These are phyloP conservation scores for Populus nigra DNA, from an alignment of 345 rosid genomes.

Conservation along the genomic window DNA sequence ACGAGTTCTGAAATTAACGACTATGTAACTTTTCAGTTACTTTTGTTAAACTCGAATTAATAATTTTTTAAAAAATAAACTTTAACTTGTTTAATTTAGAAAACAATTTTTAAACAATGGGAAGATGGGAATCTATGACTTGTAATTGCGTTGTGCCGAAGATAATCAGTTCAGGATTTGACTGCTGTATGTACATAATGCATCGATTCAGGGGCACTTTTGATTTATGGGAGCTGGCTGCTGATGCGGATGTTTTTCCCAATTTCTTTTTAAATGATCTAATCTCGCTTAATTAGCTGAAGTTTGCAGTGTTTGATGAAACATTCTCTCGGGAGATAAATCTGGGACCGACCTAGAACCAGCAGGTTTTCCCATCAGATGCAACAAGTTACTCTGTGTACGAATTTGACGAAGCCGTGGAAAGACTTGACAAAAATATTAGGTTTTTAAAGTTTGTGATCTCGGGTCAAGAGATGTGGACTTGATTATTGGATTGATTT, in stretches of 20 bases:
- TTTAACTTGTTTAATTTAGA: too few species aligned
- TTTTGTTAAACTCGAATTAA: too few species aligned
- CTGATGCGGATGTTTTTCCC: background rate
- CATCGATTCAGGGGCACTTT: background rate
- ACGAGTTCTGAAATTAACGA: fast-evolving
- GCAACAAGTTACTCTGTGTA: slow-evolving; percentile 82
- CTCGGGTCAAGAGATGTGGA: too few species aligned
- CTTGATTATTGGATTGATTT: too few species aligned
- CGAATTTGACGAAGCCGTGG: slow-evolving; percentile 28
- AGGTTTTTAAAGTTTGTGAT: too few species aligned
- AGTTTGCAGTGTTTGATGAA: background rate
- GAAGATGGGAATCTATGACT: background rate
- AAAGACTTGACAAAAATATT: too few species aligned
- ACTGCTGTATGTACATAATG: too few species aligned
- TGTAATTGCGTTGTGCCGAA: background rate
- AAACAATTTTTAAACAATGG: background rate
- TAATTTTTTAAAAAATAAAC: too few species aligned
- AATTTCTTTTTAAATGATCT: too few species aligned
- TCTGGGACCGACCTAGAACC: background rate
- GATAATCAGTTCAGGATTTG: background rate
- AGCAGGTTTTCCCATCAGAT: slow-evolving; percentile 90
- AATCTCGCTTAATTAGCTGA: background rate
- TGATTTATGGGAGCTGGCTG: background rate
- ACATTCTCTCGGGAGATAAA: background rate
- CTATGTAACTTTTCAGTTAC: too few species aligned